A percentile compares a stretch with the other conserved stretches of the same genome.
phyloP scores from a whole-genome alignment of 2,329 filamentous ascomycete genomes.

The Dactylellina drechsleri region DNA sequence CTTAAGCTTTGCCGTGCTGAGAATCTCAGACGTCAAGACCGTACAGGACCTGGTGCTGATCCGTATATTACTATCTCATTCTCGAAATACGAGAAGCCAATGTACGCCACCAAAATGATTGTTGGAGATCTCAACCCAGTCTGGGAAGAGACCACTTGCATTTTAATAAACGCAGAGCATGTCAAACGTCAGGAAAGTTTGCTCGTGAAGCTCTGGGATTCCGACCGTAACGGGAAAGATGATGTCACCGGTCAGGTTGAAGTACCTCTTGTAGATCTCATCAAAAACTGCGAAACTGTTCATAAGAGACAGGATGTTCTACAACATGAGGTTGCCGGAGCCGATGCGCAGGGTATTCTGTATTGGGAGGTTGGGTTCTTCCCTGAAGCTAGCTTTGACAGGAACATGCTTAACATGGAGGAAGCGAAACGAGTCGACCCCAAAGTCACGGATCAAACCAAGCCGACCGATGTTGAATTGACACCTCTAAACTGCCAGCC shows the following conservation, averaged over 20 bases:
- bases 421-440: conserved; percentile 79
- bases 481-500: conserved; percentile 89
- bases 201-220: conserved; percentile 95
- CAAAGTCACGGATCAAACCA: conserved; percentile 83
- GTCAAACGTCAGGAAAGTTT: conserved; percentile 94
- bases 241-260: conserved; percentile 96
- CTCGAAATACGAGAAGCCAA: conserved; percentile 96
- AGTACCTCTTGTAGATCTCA: conserved; percentile 91
- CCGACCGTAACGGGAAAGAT: conserved; percentile 86
- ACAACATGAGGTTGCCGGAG: conserved; percentile 81
- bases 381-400: conserved; percentile 86
- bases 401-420: conserved; percentile 75
- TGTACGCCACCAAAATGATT: conserved; percentile 96
- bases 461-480: conserved; percentile 79
- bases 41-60: conserved; percentile 87
- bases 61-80: conserved; percentile 95
- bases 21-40: conserved; percentile 92
- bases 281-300: conserved; percentile 92
- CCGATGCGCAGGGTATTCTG: conserved; percentile 88
- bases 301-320: conserved; percentile 87
- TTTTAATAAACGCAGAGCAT: conserved; percentile 86
- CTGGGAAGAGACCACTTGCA: conserved; percentile 86
- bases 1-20: conserved; percentile 87
- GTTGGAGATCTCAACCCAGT: conserved; percentile 92
- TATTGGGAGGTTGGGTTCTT: conserved; percentile 98